Base-by-base conservation (phyloP, 805 yeast species). In the Maudiozyma bulderi region DNA sequence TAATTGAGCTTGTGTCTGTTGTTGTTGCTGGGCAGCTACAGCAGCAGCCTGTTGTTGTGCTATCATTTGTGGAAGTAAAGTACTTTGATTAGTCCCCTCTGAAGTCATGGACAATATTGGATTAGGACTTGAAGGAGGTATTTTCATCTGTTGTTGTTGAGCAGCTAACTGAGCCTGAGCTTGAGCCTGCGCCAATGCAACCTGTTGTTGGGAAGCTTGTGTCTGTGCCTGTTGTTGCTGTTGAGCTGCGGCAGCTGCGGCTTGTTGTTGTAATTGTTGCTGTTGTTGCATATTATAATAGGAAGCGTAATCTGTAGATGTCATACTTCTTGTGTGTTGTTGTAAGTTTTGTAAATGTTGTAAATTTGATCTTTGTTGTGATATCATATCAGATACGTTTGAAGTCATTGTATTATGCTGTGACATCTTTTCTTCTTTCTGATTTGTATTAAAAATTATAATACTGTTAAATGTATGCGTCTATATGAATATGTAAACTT, bases 341-440 rank as follows among this genome's bases (percentile, higher is more conserved):
- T 70, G 74, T 48, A 74, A 59, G 39, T 43, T 73, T 47, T 73
- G 74, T 45, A 75, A 59, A 48, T 75, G 79, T 28, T 73, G 69
- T 50, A 73, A 67, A 53, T 74, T 75, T 49, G 71, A 74, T 38
- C 70, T 66, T 47, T 73, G 70, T 49, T 75, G 79, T 47, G 78
- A 71, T 40, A 64, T 57, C 53, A 65, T 64, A 41, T 66, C 67
- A 14, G 71, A 61, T 45, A 64, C 57, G 40, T 54, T 59, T 7
- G 72, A 67, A 45, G 61, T 59, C 70, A 69, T 64, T 3, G 71
- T 68, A 45, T 69, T 68, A 50, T 65, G 64, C 44, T 68, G 63
- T 7, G 73, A 68, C 67, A 63, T 63, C 11, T n/a, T 35, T 32
- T 38, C 14, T 20, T 10, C n/a, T 10, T 39, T 3, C 42, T 20